A percentile compares a stretch with the other conserved stretches of the same genome.
Conservation (phyloP, 495 filamentous ascomycete genomes). For the Hyaloscypha hepaticicola region DNA sequence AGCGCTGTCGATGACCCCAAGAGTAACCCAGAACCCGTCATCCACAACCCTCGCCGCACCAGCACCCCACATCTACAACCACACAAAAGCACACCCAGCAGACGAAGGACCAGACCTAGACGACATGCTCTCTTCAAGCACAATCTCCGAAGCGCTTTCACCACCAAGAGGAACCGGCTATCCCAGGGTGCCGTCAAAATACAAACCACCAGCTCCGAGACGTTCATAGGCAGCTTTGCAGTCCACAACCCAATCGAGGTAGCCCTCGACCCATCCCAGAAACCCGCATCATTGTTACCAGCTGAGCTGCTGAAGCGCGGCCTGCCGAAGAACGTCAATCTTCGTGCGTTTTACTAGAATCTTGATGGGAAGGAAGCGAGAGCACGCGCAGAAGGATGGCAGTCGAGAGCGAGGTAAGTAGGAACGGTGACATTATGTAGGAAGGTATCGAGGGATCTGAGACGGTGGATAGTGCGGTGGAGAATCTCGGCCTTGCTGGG, state of each 20-base stretch:
- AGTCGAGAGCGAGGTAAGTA: neutral
- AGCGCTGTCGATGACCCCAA: neutral
- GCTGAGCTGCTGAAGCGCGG: slow-evolving; percentile 6
- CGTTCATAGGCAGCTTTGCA: too few relatives aligned
- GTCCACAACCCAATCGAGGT: too few relatives aligned
- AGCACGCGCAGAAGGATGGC: neutral
- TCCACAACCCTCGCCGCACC: neutral
- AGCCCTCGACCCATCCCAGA: neutral
- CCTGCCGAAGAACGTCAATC: slow-evolving; percentile 1
- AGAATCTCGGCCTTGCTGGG: neutral
- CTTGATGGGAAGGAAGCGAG: slow-evolving; percentile 1
- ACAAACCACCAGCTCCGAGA: too few relatives aligned
- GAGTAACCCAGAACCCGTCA: too few relatives aligned
- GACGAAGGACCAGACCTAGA: neutral
- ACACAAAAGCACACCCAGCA: neutral
- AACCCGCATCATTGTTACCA: neutral
- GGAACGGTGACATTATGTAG: neutral
- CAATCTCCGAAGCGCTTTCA: neutral
- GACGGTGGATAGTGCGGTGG: neutral
- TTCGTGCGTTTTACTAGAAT: slow-evolving; percentile 3
- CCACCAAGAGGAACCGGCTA: neutral
- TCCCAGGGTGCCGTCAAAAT: too few relatives aligned
- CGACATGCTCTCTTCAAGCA: neutral
- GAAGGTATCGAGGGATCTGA: neutral
- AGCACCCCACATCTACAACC: neutral